Percentiles rank a stretch among this genome's conserved stretches.
These are phyloP conservation scores for Eucommia ulmoides DNA, from an alignment of 257 asterid species.

Conservation along the genomic window DNA sequence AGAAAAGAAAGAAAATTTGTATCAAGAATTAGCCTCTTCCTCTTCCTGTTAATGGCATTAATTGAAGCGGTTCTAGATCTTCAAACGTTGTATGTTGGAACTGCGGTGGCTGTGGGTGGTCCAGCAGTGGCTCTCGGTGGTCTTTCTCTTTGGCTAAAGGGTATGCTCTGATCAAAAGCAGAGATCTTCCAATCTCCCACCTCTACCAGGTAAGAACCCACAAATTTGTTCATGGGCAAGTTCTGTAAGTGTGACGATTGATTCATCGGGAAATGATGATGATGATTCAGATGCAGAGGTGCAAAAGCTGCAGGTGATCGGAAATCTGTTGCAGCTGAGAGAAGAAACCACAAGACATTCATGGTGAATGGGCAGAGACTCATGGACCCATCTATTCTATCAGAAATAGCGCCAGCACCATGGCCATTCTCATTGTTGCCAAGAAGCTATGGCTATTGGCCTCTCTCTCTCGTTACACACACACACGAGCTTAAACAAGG, in stretches of 20 bases:
- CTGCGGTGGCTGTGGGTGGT: background rate
- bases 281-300: slow-evolving; percentile 43
- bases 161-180: background rate
- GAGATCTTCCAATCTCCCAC: background rate
- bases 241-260: background rate
- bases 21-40: too few relatives aligned
- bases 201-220: too few relatives aligned
- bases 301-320: slow-evolving; percentile 65
- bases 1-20: too few relatives aligned
- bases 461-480: too few relatives aligned
- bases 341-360: slow-evolving; percentile 79
- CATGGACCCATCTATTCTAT: slow-evolving; percentile 82
- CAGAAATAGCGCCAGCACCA: slow-evolving; percentile 41
- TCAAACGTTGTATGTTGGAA: background rate
- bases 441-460: slow-evolving; percentile 53
- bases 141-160: background rate
- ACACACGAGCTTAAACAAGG: too few relatives aligned
- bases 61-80: background rate
- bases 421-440: slow-evolving; percentile 72
- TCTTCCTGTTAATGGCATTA: background rate
- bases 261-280: too few relatives aligned
- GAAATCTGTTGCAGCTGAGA: slow-evolving; percentile 69
- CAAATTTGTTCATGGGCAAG: too few relatives aligned
- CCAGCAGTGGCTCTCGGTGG: background rate
- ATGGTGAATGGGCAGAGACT: slow-evolving; percentile 65